Evolutionary conservation across 495 filamentous ascomycete species (phyloP).

Genomic region (Bryoglossum gracile): DNA sequence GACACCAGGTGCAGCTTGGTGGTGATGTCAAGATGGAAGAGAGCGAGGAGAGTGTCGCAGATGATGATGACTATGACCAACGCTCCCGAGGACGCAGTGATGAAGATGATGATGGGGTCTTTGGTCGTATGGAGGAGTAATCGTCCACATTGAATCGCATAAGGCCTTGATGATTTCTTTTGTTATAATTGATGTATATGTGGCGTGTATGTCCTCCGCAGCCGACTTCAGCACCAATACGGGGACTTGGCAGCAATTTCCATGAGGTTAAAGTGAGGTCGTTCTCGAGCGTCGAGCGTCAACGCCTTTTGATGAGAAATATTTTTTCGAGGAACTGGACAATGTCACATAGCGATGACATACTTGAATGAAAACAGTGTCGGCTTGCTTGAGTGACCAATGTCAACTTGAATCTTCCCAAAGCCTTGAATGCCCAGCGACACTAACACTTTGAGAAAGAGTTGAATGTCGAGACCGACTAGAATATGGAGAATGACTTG

Average conservation of each 20-base stretch:
- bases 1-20: conserved; percentile 36
- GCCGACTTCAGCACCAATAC: conserved; percentile 52
- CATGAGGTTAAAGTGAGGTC: conserved; percentile 57
- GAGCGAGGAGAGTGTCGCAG: conserved; percentile 56
- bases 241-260: conserved; percentile 35
- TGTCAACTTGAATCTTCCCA: no score
- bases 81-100: conserved; percentile 57
- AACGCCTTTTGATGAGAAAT: conserved; percentile 26
- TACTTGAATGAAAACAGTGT: not conserved
- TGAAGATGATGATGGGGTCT: conserved; percentile 92
- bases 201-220: conserved; percentile 39
- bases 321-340: conserved; percentile 12
- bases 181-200: conserved; percentile 21
- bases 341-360: conserved; percentile 21
- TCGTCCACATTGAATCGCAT: not conserved
- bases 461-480: no score
- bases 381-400: no score
- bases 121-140: conserved; percentile 93
- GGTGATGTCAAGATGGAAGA: conserved; percentile 64
- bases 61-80: conserved; percentile 73
- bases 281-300: conserved; percentile 52
- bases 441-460: no score
- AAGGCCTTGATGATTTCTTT: conserved; percentile 21
- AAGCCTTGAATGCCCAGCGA: no score
- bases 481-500: no score